Conservation (phyloP, 495 filamentous ascomycete genomes). For the Neurospora cerealis region DNA sequence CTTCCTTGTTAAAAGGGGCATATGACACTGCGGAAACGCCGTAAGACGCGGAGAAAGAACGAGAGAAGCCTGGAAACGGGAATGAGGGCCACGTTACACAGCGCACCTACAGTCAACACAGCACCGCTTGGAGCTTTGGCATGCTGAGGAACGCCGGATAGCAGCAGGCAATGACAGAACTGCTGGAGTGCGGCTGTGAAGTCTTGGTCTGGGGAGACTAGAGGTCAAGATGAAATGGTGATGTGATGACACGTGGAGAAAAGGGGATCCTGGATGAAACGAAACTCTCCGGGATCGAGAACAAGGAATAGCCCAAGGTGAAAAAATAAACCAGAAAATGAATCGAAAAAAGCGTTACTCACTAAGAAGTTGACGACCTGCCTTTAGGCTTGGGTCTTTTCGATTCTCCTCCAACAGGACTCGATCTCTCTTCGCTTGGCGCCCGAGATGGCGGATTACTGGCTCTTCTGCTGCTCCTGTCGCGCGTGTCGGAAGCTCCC, state of each 20-base stretch:
- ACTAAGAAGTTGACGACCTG: slow-evolving; percentile 9
- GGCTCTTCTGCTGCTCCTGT: neutral
- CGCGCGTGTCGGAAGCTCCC: neutral
- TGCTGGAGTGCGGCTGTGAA: neutral
- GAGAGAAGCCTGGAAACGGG: neutral
- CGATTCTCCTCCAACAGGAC: neutral
- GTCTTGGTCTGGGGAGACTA: neutral
- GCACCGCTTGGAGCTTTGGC: neutral
- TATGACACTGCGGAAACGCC: neutral
- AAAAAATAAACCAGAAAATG: neutral
- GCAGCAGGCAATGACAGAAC: neutral
- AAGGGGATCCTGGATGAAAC: neutral
- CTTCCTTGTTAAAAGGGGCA: neutral
- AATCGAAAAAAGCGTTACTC: slow-evolving; percentile 2
- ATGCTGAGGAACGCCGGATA: neutral
- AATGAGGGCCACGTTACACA: neutral
- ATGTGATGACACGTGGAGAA: neutral
- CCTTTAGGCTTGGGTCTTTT: slow-evolving; percentile 8
- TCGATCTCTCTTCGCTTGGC: neutral
- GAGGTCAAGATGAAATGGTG: neutral
- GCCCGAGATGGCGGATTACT: neutral
- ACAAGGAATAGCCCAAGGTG: neutral
- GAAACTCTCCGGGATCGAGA: neutral
- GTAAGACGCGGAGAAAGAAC: neutral
- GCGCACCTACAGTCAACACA: neutral